A percentile compares a stretch with the other conserved stretches of the same genome.
Conservation (phyloP, 352 stramenopile species). For the Phytophthora syringae region DNA sequence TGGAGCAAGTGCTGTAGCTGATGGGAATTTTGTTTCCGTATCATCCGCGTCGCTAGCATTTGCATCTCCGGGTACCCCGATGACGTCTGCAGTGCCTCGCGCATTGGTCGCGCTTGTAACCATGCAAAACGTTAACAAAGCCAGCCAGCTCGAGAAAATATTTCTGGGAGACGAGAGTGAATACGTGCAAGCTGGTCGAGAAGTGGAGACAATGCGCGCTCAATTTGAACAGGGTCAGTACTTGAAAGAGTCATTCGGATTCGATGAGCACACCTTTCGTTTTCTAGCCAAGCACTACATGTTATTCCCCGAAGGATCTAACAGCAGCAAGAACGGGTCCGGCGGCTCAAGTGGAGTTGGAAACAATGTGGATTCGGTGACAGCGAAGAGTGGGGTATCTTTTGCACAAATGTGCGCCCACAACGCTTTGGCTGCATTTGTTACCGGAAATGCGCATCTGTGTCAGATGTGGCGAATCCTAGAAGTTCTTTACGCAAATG, state of each 20-base stretch:
- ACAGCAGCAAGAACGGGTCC: background rate
- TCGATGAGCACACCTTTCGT: slow-evolving; percentile 86
- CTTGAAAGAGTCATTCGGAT: slow-evolving; percentile 84
- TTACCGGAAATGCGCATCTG: slow-evolving; percentile 74
- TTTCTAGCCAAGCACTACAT: slow-evolving; percentile 84
- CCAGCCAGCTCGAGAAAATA: slow-evolving; percentile 72
- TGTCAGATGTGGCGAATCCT: slow-evolving; percentile 90
- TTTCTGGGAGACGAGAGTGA: slow-evolving; percentile 67
- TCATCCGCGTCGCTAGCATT: slow-evolving; percentile 41
- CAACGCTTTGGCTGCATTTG: slow-evolving; percentile 82
- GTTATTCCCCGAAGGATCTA: slow-evolving; percentile 39
- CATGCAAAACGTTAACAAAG: slow-evolving; percentile 77
- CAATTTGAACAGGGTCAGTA: slow-evolving; percentile 74
- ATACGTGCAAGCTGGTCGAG: slow-evolving; percentile 59
- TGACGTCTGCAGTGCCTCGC: slow-evolving; percentile 49
- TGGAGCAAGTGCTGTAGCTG: slow-evolving; percentile 7
- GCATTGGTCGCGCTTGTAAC: slow-evolving; percentile 75
- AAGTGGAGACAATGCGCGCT: slow-evolving; percentile 63
- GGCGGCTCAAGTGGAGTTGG: slow-evolving; percentile 12
- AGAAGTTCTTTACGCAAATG: slow-evolving; percentile 72
- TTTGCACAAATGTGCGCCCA: slow-evolving; percentile 84
- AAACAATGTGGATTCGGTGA: slow-evolving; percentile 10
- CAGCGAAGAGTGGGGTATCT: slow-evolving; percentile 28
- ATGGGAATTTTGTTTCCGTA: slow-evolving; percentile 45
- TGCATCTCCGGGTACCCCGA: slow-evolving; percentile 49